These are phyloP conservation scores for Phytopythium kandeliae DNA, from an alignment of 352 stramenopile species.

Conservation along the genomic window DNA sequence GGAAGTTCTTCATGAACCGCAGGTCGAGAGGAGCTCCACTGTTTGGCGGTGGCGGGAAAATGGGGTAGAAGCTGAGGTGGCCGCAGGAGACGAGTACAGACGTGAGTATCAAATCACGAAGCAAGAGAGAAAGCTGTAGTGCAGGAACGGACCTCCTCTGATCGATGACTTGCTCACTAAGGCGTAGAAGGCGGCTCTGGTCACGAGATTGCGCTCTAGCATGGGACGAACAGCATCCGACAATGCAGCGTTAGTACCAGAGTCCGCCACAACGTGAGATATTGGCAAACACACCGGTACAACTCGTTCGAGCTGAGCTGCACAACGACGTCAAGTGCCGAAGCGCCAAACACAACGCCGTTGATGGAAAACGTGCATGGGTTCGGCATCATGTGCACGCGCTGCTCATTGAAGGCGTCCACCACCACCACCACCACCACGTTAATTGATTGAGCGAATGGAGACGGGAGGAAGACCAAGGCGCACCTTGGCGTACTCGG, in stretches of 20 bases:
- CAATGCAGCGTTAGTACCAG: neutral
- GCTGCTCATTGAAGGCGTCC: slow-evolving; percentile 21
- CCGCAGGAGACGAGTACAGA: neutral
- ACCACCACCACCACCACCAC: too few relatives aligned
- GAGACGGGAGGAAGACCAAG: neutral
- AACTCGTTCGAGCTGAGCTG: slow-evolving; percentile 82
- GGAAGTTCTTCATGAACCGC: slow-evolving; percentile 87
- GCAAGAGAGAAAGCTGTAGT: neutral
- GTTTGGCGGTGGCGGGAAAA: slow-evolving; percentile 64
- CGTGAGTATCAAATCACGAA: too few relatives aligned
- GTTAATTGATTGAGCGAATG: too few relatives aligned
- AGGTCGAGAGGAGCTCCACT: slow-evolving; percentile 88
- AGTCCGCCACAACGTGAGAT: neutral
- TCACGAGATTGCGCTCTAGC: slow-evolving; percentile 38
- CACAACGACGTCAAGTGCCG: slow-evolving; percentile 89
- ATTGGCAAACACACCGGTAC: slow-evolving; percentile 26
- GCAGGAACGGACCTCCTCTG: slow-evolving; percentile 48
- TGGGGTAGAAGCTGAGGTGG: slow-evolving; percentile 56
- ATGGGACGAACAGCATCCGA: neutral
- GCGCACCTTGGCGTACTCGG: slow-evolving; percentile 57
- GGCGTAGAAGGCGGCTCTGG: slow-evolving; percentile 66
- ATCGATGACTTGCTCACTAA: slow-evolving; percentile 77
- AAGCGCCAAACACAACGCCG: slow-evolving; percentile 91
- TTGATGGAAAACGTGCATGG: slow-evolving; percentile 95
- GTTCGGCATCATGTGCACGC: slow-evolving; percentile 95